These are phyloP conservation scores for Fragaria ananassa DNA, from an alignment of 306 rosid species.

Conservation along the genomic window DNA sequence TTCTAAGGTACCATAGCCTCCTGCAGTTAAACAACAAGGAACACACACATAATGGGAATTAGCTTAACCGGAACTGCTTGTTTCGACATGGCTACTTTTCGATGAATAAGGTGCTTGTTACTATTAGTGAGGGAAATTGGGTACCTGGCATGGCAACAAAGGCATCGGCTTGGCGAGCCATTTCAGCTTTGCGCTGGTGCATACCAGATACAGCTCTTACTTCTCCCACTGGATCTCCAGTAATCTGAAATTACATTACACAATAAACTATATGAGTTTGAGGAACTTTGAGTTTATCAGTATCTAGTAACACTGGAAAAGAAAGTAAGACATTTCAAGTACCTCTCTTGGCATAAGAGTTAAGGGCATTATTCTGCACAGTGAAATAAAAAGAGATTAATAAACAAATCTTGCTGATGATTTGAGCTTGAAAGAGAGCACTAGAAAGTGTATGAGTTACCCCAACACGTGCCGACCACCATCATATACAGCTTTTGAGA, in stretches of 20 bases:
- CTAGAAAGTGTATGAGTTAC: slow-evolving; percentile 26
- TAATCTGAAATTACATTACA: slow-evolving; percentile 43
- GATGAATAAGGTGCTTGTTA: background rate
- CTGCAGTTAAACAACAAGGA: slow-evolving; percentile 26
- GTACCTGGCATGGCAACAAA: slow-evolving; percentile 89
- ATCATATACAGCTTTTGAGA: slow-evolving; percentile 80
- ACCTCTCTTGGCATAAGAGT: slow-evolving; percentile 96
- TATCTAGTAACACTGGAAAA: background rate
- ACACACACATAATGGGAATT: background rate
- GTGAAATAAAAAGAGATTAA: slow-evolving; percentile 1
- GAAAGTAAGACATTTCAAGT: background rate
- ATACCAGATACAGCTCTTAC: slow-evolving; percentile 77
- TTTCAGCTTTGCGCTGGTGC: slow-evolving; percentile 98
- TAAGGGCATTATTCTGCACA: slow-evolving; percentile 76
- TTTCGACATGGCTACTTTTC: background rate
- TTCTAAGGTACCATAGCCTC: slow-evolving; percentile 94
- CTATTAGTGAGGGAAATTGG: background rate
- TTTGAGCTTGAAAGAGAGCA: background rate
- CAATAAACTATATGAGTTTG: background rate
- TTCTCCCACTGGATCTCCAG: slow-evolving; percentile 87
- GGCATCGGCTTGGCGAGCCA: slow-evolving; percentile 94
- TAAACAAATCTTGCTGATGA: background rate
- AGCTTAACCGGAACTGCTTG: background rate
- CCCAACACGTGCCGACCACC: slow-evolving; percentile 99
- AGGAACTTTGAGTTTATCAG: background rate